Conservation (phyloP, 2,329 filamentous ascomycete genomes). For the Apiospora rasikravindrae region DNA sequence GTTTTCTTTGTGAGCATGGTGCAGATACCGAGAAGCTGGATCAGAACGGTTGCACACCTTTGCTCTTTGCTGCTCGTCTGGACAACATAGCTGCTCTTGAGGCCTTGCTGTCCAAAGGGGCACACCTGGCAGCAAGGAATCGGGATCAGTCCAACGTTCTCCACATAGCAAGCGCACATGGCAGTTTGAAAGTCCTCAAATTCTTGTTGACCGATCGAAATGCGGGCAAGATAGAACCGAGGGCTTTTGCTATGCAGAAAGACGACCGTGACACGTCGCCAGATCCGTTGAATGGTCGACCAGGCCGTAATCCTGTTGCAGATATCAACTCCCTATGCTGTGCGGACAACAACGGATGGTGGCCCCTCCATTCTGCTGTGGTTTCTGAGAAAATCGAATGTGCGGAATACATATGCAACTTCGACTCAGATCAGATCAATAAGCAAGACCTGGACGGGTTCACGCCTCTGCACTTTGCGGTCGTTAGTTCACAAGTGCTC, state of each 20-base stretch:
- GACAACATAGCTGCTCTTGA: not conserved
- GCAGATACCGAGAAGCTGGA: not conserved
- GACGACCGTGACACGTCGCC: no score
- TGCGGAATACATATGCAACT: not conserved
- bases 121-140: not conserved
- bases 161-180: not conserved
- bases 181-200: not conserved
- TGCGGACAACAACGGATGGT: not conserved
- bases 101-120: not conserved
- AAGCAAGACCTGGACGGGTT: not conserved
- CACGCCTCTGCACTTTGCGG: not conserved
- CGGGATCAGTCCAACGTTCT: not conserved
- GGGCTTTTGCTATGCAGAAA: no score
- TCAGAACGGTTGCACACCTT: not conserved
- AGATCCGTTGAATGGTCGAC: no score
- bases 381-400: not conserved
- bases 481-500: fast-evolving
- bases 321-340: not conserved
- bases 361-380: not conserved
- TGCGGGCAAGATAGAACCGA: no score
- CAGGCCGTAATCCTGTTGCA: no score
- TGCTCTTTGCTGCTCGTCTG: not conserved
- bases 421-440: not conserved
- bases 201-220: not conserved
- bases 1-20: not conserved